A percentile compares a stretch with the other conserved stretches of the same genome.
Evolutionary conservation across 352 stramenopile species (phyloP).

Genomic region (Hyaloperonospora arabidopsidis): DNA sequence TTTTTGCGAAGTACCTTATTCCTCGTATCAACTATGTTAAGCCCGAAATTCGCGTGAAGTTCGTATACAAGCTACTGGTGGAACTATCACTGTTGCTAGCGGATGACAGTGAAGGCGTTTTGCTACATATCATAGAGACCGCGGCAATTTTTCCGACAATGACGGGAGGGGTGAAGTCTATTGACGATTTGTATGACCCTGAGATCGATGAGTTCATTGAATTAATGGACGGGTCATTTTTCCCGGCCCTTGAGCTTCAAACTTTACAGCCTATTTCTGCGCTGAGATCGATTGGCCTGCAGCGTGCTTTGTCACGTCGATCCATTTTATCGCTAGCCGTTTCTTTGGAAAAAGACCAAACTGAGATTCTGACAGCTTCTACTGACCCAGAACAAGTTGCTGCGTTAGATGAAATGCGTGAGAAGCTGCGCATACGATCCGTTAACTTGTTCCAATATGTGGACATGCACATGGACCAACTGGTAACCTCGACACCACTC

Average conservation of each 20-base stretch:
- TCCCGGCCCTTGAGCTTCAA: constrained; percentile 53
- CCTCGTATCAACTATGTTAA: constrained; percentile 35
- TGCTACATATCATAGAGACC: constrained; percentile 37
- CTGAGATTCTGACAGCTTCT: constrained; percentile 21
- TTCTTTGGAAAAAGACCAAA: constrained; percentile 51
- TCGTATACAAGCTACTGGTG: constrained; percentile 37
- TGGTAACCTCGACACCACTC: constrained; percentile 27
- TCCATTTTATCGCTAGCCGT: constrained; percentile 56
- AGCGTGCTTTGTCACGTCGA: constrained; percentile 50
- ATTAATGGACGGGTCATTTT: constrained; percentile 66
- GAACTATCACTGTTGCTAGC: constrained; percentile 35
- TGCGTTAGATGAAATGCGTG: constrained; percentile 15
- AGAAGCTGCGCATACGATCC: constrained; percentile 31
- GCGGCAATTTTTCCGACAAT: constrained; percentile 55
- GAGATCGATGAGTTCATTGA: constrained; percentile 61
- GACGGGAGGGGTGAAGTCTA: constrained; percentile 42
- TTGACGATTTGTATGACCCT: constrained; percentile 61
- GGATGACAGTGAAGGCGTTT: constrained; percentile 34
- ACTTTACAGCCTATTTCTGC: constrained; percentile 41
- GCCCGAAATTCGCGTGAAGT: constrained; percentile 27
- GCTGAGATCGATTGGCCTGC: constrained; percentile 57
- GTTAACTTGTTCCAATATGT: constrained; percentile 59
- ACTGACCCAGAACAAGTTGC: constrained; percentile 5
- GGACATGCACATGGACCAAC: constrained; percentile 48
- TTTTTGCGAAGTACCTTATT: constrained; percentile 45